Evolutionary conservation across 352 stramenopile species (phyloP).

Genomic region (Phytophthora sansomeana): DNA sequence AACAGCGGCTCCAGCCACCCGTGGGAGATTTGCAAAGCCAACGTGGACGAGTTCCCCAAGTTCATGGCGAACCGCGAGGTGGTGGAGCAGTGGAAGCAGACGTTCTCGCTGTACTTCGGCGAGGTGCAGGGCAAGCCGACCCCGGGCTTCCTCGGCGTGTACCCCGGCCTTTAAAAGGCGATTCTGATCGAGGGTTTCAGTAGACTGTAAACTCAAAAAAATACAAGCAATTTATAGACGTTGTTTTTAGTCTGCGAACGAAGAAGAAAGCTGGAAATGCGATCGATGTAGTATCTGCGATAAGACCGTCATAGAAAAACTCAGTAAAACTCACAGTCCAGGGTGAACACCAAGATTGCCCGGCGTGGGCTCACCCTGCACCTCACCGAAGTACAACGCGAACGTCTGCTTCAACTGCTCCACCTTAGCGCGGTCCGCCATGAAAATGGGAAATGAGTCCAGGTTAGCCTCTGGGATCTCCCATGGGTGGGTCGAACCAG

Average conservation of each 20-base stretch:
- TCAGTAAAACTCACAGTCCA: no score
- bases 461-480: slow-evolving; percentile 38
- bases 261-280: no score
- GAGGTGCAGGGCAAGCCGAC: no score
- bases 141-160: no score
- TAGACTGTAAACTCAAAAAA: no score
- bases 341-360: slow-evolving; percentile 45
- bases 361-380: slow-evolving; percentile 44
- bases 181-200: no score
- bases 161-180: no score
- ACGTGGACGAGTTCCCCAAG: slow-evolving; percentile 39
- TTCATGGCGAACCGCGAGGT: slow-evolving; percentile 64
- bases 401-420: slow-evolving; percentile 49
- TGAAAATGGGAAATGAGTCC: slow-evolving; percentile 42
- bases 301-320: no score
- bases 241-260: no score
- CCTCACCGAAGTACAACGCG: slow-evolving; percentile 57
- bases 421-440: slow-evolving; percentile 46
- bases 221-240: no score
- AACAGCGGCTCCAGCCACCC: slow-evolving; percentile 34
- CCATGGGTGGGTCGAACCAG: slow-evolving; percentile 32
- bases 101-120: slow-evolving; percentile 64
- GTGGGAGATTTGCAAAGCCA: slow-evolving; percentile 48
- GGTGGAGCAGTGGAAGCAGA: slow-evolving; percentile 49
- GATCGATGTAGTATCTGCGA: no score